Evolutionary conservation across 1,284 basidiomycete species (phyloP), one percentile per base, ranked within the genome.

Genomic region (Fomitopsis betulina): DNA sequence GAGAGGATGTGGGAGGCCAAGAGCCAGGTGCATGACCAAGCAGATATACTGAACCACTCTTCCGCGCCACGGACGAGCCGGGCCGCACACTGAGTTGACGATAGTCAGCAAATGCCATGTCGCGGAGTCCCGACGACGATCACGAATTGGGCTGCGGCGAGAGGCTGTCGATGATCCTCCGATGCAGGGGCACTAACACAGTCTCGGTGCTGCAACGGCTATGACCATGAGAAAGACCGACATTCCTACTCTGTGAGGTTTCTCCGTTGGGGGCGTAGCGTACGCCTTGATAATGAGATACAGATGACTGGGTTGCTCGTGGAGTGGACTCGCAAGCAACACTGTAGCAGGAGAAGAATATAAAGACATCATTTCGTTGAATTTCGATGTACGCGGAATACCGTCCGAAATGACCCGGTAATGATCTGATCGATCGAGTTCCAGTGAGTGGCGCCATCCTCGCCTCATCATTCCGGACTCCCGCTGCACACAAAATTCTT

Each of bases 111-210:
- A 27, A 30, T 19, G 35, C 49, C 3, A 27, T 51, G 10, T 8
- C 5, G 47, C 38, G 56, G 56, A 43, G 49, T 17, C 45, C 56
- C 50, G 50, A 30, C 56, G 56, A 57, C 50, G 56, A 57, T 57
- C 56, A 15, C 25, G 35, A 30, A 17, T 30, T 33, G 47, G n/a
- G 15, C 54, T 19, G 12, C 32, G 54, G 23, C 32, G 54, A 38
- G 21, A 15, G 39, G 5, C 25, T 27, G n/a, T 23, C n/a, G n/a
- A 25, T 38, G 19, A 21, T 52, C 53, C 25, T n/a, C 25, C 12
- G 12, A 54, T 35, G 38, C 17, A 55, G 15, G 17, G n/a, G 7
- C 35, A 25, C 12, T 9, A 42, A 21, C 25, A 27, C 17, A 5
- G 27, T 6, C 45, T 30, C 25, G 35, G 35, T 37, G 35, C 12